A percentile compares a stretch with the other conserved stretches of the same genome.
Evolutionary conservation across 140 eudicot genomes (phyloP).

Genomic region (Bidens hawaiensis): DNA sequence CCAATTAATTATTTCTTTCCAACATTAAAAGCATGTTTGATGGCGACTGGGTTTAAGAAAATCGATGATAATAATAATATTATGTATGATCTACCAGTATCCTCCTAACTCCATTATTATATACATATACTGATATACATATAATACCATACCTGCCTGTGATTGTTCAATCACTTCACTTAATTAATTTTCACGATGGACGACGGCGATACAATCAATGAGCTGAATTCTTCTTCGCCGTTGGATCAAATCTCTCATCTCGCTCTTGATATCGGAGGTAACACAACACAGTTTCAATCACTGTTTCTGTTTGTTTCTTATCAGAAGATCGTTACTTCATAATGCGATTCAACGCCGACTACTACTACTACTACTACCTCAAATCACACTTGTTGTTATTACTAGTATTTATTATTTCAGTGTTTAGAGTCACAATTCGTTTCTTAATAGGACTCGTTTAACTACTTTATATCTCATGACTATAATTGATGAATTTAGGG

Average conservation of each 20-base stretch:
- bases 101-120: conserved; percentile 7
- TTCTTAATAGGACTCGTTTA: too few species aligned
- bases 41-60: conserved; percentile 6
- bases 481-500: conserved; percentile 12
- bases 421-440: too few species aligned
- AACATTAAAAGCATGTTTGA: conserved; percentile 10
- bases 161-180: conserved; percentile 19
- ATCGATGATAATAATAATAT: too few species aligned
- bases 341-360: too few species aligned
- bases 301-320: background rate
- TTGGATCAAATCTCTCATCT: conserved; percentile 51
- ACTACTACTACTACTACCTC: too few species aligned
- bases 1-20: background rate
- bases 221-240: conserved; percentile 22
- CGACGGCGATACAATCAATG: conserved; percentile 33
- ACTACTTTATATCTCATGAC: too few species aligned
- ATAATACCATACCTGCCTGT: conserved; percentile 17
- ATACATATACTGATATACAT: background rate
- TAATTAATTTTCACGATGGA: conserved; percentile 33
- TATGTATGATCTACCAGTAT: conserved; percentile 11
- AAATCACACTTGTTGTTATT: background rate
- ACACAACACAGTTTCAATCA: background rate
- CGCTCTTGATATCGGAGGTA: conserved; percentile 85
- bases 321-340: conserved; percentile 10
- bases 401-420: background rate